Conservation (phyloP, 768 basidiomycete genomes). For the Lactarius deliciosus region DNA sequence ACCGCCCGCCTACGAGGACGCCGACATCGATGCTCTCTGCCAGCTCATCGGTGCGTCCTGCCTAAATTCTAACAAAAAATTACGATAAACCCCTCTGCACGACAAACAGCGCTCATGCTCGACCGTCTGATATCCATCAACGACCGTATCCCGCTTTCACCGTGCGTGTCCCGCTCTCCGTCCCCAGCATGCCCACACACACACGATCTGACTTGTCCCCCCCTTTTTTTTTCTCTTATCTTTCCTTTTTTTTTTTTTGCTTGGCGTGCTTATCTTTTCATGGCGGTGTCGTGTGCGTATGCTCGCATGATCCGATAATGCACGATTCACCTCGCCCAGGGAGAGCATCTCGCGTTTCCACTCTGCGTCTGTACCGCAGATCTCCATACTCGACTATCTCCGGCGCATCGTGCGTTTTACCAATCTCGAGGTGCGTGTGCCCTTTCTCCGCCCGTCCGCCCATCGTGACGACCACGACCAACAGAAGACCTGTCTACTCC, state of each 20-base stretch:
- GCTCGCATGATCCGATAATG: constrained; percentile 3
- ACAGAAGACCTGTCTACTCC: constrained; percentile 76
- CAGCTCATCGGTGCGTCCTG: constrained; percentile 75
- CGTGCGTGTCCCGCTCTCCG: constrained; percentile 43
- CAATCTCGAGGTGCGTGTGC: constrained; percentile 91
- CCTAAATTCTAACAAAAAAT: constrained; percentile 18
- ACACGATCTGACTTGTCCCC: constrained; percentile 10
- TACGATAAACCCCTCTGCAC: constrained; percentile 27
- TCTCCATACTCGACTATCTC: constrained; percentile 89
- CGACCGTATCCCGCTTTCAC: constrained; percentile 88
- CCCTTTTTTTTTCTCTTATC: background rate
- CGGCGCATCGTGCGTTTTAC: constrained; percentile 92
- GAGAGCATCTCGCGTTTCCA: constrained; percentile 95
- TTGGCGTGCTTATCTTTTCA: background rate
- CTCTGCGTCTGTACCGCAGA: constrained; percentile 85
- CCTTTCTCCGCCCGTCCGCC: constrained; percentile 14
- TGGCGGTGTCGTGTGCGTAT: too few relatives aligned
- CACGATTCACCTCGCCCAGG: constrained; percentile 39
- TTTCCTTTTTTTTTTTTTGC: too few relatives aligned
- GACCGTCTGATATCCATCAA: constrained; percentile 93
- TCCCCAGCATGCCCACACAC: constrained; percentile 25
- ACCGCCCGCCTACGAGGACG: constrained; percentile 82
- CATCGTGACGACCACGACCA: background rate
- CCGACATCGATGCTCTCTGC: constrained; percentile 78
- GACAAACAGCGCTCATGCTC: constrained; percentile 84